phyloP scores from a whole-genome alignment of 257 asterid genomes.

The Solanum sitiens region DNA sequence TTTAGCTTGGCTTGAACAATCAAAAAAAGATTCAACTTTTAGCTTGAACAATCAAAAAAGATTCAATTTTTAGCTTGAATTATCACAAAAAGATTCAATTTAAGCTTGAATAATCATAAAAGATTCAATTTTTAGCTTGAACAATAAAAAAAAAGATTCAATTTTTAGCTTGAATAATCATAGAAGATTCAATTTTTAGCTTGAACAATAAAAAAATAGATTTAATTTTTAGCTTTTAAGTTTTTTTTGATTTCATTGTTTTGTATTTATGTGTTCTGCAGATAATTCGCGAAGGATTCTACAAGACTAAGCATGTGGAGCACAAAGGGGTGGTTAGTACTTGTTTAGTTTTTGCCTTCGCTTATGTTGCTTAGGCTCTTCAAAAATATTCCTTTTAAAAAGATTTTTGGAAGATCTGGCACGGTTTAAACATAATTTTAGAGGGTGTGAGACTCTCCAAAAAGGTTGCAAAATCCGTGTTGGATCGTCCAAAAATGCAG shows the following conservation, averaged over 20 bases:
- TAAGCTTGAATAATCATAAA: not conserved
- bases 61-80: not conserved
- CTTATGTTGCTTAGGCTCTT: not conserved
- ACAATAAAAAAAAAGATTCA: not conserved
- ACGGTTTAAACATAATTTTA: not conserved
- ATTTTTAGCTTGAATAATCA: not conserved
- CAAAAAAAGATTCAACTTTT: not conserved
- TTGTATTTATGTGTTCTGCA: constrained; percentile 12
- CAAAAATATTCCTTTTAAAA: not conserved
- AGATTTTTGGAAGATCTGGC: not conserved
- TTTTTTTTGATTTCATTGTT: not conserved
- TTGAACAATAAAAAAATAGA: not conserved
- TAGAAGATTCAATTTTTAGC: not conserved
- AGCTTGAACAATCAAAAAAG: not conserved
- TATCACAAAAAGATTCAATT: not conserved
- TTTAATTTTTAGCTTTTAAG: not conserved
- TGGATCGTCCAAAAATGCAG: not conserved
- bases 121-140: not conserved
- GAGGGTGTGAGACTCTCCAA: not conserved
- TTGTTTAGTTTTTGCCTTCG: not conserved
- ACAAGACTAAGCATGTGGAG: constrained; percentile 62
- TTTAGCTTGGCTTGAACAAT: not conserved
- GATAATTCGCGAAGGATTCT: constrained; percentile 62
- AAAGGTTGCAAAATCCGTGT: not conserved
- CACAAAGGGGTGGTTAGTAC: constrained; percentile 66